Base-by-base conservation (phyloP, 257 asterid species). In the Gentiana straminea region DNA sequence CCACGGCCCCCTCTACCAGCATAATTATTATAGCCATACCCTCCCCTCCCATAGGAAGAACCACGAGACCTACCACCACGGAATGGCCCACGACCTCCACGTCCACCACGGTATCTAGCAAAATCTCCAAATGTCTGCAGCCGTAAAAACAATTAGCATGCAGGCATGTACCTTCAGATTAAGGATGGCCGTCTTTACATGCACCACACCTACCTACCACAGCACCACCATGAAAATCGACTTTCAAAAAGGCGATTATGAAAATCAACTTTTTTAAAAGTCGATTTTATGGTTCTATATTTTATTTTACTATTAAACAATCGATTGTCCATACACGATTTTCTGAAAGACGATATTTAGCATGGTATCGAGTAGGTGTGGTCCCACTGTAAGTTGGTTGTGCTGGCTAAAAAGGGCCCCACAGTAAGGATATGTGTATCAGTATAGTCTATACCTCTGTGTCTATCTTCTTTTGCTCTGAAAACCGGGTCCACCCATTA, bases 51-150 rank as follows among this genome's bases (percentile, higher is more conserved):
- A 52, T 74, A 68, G 58, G 78, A 84, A 33, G 83, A 70, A 50
- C 96, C 95, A 47, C 86, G 92, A 59, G 65, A 76, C 15, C 95
- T 80, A 13, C 96, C 86, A 60, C 95, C 93, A 8, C 92, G 91
- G 44, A 67, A 64, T 48, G 73, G 76, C 8, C 94, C 91, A 55
- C 90, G 88, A 11, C 97, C 94, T 46, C 98, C 96, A 24, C 95
- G 79, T n/a, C 94, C 90, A 51, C 94, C 94, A 15, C 93, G 89
- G 51, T 77, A 75, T 73, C 95, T 81, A 37, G 97, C 62, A 65
- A 73, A 81, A 2, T 92, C 97, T 81, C 98, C 98, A 74, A 92
- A 92, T 15, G 98, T 92, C 98, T 87, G 81, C 66, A 73, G 35
- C 24, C 49, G 66, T 7, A 33, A 24, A 37, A 10, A 61, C 24